phyloP scores from a whole-genome alignment of 257 asterid species.

The Solanum medicagineum region DNA sequence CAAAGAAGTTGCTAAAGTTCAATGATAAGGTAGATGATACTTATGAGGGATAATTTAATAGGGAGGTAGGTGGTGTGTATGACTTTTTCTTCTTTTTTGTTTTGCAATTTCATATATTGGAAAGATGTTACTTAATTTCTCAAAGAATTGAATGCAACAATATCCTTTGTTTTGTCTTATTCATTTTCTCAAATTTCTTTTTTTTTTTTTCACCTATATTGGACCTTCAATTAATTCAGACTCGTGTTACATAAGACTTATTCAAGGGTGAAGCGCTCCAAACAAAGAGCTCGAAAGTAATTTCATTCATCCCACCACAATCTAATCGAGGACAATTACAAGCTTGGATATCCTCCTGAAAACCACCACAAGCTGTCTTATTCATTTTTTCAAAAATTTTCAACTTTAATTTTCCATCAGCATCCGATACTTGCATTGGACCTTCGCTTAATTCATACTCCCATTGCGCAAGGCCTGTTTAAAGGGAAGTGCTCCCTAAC shows the following conservation, averaged over 20 bases:
- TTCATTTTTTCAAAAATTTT: not conserved
- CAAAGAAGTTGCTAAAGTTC: slow-evolving; percentile 22
- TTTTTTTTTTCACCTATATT: not conserved
- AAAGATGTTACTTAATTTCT: not conserved
- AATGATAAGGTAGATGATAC: not conserved
- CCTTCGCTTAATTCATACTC: not conserved
- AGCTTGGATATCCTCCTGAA: not conserved
- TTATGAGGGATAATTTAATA: not conserved
- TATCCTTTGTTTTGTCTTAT: not conserved
- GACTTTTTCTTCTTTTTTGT: not conserved
- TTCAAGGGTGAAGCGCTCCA: not conserved
- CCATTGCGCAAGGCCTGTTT: not conserved
- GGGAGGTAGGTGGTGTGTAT: not conserved
- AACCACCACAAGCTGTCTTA: not conserved
- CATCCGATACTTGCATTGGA: too few species aligned
- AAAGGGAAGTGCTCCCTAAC: not conserved
- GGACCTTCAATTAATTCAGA: not conserved
- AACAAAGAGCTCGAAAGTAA: not conserved
- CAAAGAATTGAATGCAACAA: not conserved
- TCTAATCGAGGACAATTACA: not conserved
- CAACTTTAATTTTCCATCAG: not conserved
- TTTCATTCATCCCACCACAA: not conserved
- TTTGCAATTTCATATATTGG: not conserved
- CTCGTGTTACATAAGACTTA: fast-evolving
- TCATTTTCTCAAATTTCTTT: not conserved